Evolutionary conservation across 1,284 basidiomycete species (phyloP).

Genomic region (Moniliella sp.): DNA sequence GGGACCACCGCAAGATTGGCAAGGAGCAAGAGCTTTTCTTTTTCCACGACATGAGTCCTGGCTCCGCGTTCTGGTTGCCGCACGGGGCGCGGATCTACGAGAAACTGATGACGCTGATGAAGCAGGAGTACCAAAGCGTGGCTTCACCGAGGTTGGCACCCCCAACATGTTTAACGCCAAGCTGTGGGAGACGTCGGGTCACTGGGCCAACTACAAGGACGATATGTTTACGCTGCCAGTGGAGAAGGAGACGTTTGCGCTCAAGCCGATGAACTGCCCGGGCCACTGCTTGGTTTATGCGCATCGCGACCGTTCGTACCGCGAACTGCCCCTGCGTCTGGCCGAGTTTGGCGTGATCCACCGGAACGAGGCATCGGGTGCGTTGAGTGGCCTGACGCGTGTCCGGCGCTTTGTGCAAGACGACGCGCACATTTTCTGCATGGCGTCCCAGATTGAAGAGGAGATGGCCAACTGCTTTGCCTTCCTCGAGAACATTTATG

Average conservation of each 20-base stretch:
- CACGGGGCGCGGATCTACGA: slow-evolving; percentile 95
- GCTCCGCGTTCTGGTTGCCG: slow-evolving; percentile 86
- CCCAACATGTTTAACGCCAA: slow-evolving; percentile 95
- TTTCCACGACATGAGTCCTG: slow-evolving; percentile 88
- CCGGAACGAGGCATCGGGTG: slow-evolving; percentile 85
- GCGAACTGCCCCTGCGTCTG: slow-evolving; percentile 84
- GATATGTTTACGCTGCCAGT: slow-evolving; percentile 87
- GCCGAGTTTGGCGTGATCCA: slow-evolving; percentile 97
- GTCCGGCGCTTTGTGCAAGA: slow-evolving; percentile 91
- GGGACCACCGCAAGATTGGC: slow-evolving; percentile 64
- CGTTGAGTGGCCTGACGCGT: slow-evolving; percentile 73
- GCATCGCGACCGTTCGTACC: slow-evolving; percentile 75
- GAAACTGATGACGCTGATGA: slow-evolving; percentile 58
- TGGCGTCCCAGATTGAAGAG: slow-evolving; percentile 61
- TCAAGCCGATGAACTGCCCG: slow-evolving; percentile 94
- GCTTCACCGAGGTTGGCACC: slow-evolving; percentile 51
- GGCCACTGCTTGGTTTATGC: slow-evolving; percentile 93
- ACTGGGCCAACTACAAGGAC: slow-evolving; percentile 71
- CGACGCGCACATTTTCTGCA: slow-evolving; percentile 91
- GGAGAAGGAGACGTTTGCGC: slow-evolving; percentile 54
- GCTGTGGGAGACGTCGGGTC: slow-evolving; percentile 93
- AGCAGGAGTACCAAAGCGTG: slow-evolving; percentile 38
- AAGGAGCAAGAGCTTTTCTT: slow-evolving; percentile 75
- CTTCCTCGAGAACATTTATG: slow-evolving; percentile 73
- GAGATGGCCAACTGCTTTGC: slow-evolving; percentile 76